Base-by-base conservation (phyloP, 2,329 filamentous ascomycete genomes). In the Pseudogymnoascus sp. region DNA sequence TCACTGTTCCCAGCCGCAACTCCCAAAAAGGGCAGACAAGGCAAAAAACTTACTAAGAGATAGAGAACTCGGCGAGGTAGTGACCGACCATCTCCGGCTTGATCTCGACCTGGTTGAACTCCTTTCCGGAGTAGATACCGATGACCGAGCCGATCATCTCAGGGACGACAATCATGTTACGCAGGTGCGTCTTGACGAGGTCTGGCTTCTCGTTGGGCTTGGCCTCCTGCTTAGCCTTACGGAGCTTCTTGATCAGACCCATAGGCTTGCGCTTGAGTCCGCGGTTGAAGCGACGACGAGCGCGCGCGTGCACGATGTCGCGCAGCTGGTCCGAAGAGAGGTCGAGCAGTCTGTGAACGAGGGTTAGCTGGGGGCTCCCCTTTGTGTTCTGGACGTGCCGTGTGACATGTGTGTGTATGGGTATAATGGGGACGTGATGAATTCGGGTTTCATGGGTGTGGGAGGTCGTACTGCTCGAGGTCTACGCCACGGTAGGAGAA, bases 51-150 rank as follows among this genome's bases (percentile, higher is more conserved):
- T 90, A 96, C 91, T 99, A 99, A 84, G 93, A 95, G 85, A 99
- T 99, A 72, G 93, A 97, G 88, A 99, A 99, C 84, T 99, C 95
- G 77, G 86, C 95, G 72, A 99, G 86, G 87, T 97, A 97, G 86
- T 97, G 93, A 80, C 95, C 95, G 81, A 99, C 95, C 95, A 99
- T 99, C 87, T 99, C 95, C 75, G 95, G 95, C 89, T 97, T 97
- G 85, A 99, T 95, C 83, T 99, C 95, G 75, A 99, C 93, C 87
- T 97, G 93, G 89, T 99, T 99, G 90, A 99, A 99, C 83, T 97
- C 93, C 89, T 99, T 99, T 79, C 95, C 95, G 72, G 91, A 96
- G 90, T 99, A 99, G 86, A 99, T 95, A 79, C 93, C 95, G 76
- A 99, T 90, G 76, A 99, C 93, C 81, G 86, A 90, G 76, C 95